A percentile compares a stretch with the other conserved stretches of the same genome.
phyloP scores from a whole-genome alignment of 2,329 filamentous ascomycete genomes.

The Fusarium subglutinans region DNA sequence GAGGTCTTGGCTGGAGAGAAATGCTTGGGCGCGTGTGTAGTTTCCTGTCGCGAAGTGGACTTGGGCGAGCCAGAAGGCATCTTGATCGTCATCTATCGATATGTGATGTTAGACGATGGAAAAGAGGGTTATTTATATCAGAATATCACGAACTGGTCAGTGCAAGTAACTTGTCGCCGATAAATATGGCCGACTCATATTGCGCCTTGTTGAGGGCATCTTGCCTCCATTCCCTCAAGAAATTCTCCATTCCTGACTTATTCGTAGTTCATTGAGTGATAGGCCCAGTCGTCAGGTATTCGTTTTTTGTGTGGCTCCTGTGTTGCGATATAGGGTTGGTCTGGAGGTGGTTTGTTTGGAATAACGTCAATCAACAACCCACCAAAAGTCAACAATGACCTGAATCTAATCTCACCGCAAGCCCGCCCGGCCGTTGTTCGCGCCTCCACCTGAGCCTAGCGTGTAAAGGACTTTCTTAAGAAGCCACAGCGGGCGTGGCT shows the following conservation, averaged over 20 bases:
- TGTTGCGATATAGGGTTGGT: neutral
- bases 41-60: conserved; percentile 96
- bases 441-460: conserved; percentile 20
- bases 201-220: conserved; percentile 96
- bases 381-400: conserved; percentile 36
- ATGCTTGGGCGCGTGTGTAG: conserved; percentile 88
- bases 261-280: neutral
- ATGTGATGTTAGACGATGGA: conserved; percentile 3
- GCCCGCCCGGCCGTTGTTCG: conserved; percentile 3
- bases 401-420: conserved; percentile 14
- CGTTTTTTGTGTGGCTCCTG: neutral
- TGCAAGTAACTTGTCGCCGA: conserved; percentile 95
- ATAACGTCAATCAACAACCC: conserved; percentile 30
- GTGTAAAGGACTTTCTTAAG: conserved; percentile 30
- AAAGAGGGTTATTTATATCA: neutral
- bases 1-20: conserved; percentile 85
- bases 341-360: conserved; percentile 28
- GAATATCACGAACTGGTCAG: conserved; percentile 77
- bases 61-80: conserved; percentile 98
- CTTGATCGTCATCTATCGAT: conserved; percentile 81
- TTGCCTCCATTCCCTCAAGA: conserved; percentile 92
- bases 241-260: conserved; percentile 78
- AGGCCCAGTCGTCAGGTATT: neutral
- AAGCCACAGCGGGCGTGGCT: conserved; percentile 38
- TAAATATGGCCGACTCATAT: conserved; percentile 95